Evolutionary conservation across 139 green algal genomes (phyloP).

Genomic region (Chlorella sp.): DNA sequence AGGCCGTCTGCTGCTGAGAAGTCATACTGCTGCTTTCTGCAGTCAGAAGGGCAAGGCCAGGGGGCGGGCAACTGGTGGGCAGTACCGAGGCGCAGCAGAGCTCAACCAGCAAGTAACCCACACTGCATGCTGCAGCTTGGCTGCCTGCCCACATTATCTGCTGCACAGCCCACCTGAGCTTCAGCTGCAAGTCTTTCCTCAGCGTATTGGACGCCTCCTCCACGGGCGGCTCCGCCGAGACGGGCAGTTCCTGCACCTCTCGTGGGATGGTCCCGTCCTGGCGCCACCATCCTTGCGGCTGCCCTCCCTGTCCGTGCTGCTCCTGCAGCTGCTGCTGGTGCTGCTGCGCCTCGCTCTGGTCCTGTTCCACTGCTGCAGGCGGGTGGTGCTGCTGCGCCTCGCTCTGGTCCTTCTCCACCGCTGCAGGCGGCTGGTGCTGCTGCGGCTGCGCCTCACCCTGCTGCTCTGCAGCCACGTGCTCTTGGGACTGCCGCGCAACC

Average conservation of each 20-base stretch:
- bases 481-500: conserved; percentile 3
- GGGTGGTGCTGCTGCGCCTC: no score
- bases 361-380: no score
- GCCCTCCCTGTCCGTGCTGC: neutral
- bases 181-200: conserved; percentile 14
- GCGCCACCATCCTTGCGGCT: conserved; percentile 18
- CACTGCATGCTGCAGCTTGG: no score
- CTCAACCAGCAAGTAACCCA: no score
- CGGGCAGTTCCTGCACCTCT: conserved; percentile 3
- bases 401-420: no score
- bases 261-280: conserved; percentile 25
- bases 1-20: conserved; percentile 72
- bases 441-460: neutral
- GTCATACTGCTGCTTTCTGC: conserved; percentile 66
- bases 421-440: conserved; percentile 28
- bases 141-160: no score
- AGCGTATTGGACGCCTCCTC: neutral
- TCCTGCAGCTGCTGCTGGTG: conserved; percentile 8
- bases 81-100: no score
- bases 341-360: no score
- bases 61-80: no score
- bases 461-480: neutral
- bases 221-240: neutral
- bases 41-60: no score
- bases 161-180: neutral